Evolutionary conservation across 1,284 basidiomycete genomes (phyloP), one percentile per base, ranked within the genome.

Genomic region (Heterobasidion irregulare): DNA sequence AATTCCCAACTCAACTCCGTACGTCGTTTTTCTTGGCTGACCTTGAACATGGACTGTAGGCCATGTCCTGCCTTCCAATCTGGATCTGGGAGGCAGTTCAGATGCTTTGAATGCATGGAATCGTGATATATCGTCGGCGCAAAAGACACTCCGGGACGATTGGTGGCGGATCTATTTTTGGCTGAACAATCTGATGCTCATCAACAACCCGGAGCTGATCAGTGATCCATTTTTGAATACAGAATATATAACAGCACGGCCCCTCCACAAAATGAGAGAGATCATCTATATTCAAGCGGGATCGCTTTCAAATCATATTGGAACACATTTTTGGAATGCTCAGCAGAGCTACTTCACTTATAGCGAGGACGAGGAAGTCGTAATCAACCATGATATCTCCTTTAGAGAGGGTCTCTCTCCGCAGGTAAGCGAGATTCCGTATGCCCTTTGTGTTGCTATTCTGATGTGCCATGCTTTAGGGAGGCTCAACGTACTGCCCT

Each of bases 271-370:
- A 53, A 89, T 90, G 87, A 81, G 76, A 63, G 89, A 91, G 64
- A 88, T 90, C 59, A 68, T 91, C 58, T 84, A 91, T 65, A 73
- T 91, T 53, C 88, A 90, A 67, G 84, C 84, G 0, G 87, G 88
- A 47, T 68, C 73, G 35, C 62, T 79, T 50, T 76, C 88, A 16
- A 90, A 90, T 64, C 79, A 83, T 64, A 69, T 78, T 19, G 86
- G 86, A 52, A 80, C 86, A 0, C 89, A 91, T 64, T 90, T 87
- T 63, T 91, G 86, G 86, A 90, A 90, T 64, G 78, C 85, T 0
- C 86, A 89, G 65, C 83, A 89, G 65, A 73, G 68, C 59, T 90
- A 90, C 65, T 79, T 86, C 60, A 73, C 75, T 0, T 79, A 78
- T 56, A 70, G 72, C 41, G 77, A 76, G 50, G 69, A 67, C 50